A percentile compares a stretch with the other conserved stretches of the same genome.
These are phyloP conservation scores for Fusarium lyarnte DNA, from an alignment of 2,329 filamentous ascomycete species.

Conservation along the genomic window DNA sequence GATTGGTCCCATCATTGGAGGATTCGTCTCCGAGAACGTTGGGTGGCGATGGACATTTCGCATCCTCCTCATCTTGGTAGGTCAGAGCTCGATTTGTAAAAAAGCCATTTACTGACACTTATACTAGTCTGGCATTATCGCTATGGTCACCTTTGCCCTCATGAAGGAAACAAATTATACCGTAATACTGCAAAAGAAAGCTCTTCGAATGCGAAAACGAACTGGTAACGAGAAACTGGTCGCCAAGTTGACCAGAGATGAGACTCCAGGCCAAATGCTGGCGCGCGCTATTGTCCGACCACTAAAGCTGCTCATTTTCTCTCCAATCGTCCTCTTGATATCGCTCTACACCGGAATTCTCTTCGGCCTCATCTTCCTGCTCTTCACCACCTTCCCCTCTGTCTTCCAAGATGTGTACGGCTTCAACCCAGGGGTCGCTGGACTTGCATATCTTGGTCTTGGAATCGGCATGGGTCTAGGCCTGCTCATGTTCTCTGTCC, in stretches of 20 bases:
- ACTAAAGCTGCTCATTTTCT: conserved; percentile 59
- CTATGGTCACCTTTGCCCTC: conserved; percentile 15
- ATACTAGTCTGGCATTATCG: not conserved
- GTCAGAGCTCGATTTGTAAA: fast-evolving
- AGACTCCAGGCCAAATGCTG: conserved; percentile 33
- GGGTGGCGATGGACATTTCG: conserved; percentile 63
- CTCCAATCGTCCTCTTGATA: conserved; percentile 62
- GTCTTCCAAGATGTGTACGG: conserved; percentile 50
- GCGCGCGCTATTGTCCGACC: conserved; percentile 52
- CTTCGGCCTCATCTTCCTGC: conserved; percentile 50
- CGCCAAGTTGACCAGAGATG: conserved; percentile 6
- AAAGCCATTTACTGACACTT: not conserved
- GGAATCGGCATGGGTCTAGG: conserved; percentile 48
- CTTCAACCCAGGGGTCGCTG: conserved; percentile 41
- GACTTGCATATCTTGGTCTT: conserved; percentile 62
- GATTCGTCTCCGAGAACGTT: conserved; percentile 56
- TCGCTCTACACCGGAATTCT: conserved; percentile 50
- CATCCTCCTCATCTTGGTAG: conserved; percentile 56
- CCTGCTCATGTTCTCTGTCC: conserved; percentile 28
- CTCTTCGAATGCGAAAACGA: conserved; percentile 4
- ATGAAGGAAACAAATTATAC: conserved; percentile 44
- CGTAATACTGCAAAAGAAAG: conserved; percentile 9
- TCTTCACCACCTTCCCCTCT: conserved; percentile 50
- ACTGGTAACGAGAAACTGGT: conserved; percentile 30
- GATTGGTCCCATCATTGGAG: conserved; percentile 50